Conservation (phyloP, 2,329 filamentous ascomycete species). For the Anisogramma anomala region DNA sequence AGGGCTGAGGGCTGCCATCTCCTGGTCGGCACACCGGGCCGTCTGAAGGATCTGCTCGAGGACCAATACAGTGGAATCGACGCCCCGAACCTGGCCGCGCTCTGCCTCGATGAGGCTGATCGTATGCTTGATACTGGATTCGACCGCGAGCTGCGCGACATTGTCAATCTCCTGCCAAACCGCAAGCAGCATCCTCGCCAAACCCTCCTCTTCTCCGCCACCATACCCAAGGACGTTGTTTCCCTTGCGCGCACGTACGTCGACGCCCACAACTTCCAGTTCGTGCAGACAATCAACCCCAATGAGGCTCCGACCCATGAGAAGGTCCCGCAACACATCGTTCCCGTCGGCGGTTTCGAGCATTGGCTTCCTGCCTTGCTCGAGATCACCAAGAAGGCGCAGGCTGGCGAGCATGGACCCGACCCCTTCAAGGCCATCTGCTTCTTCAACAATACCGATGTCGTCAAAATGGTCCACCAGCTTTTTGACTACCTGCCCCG, state of each 20-base stretch:
- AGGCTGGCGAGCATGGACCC: slow-evolving; percentile 25
- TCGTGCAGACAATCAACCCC: slow-evolving; percentile 74
- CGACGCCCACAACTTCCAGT: slow-evolving; percentile 69
- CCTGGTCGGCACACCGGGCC: slow-evolving; percentile 80
- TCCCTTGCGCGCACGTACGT: slow-evolving; percentile 66
- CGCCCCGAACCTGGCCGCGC: slow-evolving; percentile 74
- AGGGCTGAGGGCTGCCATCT: slow-evolving; percentile 72
- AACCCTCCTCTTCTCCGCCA: slow-evolving; percentile 91
- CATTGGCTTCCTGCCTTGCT: slow-evolving; percentile 67
- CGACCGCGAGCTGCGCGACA: slow-evolving; percentile 50
- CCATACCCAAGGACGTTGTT: slow-evolving; percentile 75
- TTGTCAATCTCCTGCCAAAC: slow-evolving; percentile 51
- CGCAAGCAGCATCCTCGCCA: slow-evolving; percentile 58
- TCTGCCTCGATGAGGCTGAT: slow-evolving; percentile 95
- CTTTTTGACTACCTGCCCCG: slow-evolving; percentile 37
- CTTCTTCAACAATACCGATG: slow-evolving; percentile 71
- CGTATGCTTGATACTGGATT: slow-evolving; percentile 97
- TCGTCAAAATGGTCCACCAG: slow-evolving; percentile 52
- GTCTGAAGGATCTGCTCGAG: slow-evolving; percentile 68
- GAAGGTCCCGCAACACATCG: slow-evolving; percentile 67
- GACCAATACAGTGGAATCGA: slow-evolving; percentile 52
- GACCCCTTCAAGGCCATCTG: slow-evolving; percentile 89
- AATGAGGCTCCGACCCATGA: slow-evolving; percentile 80
- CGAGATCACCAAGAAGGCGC: slow-evolving; percentile 53
- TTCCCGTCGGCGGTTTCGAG: slow-evolving; percentile 55